phyloP scores from a whole-genome alignment of 139 green algal species.

The Mychonastes homosphaera region DNA sequence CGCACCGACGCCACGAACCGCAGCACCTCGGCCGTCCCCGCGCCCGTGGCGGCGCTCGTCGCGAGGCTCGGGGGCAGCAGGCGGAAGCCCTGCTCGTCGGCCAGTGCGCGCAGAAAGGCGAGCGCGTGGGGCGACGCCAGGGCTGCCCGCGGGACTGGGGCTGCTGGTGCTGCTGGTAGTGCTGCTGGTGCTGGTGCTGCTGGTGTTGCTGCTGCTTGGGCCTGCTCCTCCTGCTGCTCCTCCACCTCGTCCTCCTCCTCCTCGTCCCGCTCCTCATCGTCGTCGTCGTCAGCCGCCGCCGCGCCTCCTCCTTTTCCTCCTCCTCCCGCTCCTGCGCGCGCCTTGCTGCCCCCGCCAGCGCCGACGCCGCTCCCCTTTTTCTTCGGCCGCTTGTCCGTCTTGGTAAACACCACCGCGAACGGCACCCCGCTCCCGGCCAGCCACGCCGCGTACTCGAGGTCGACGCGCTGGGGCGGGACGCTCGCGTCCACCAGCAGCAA shows the following conservation, averaged over 20 bases:
- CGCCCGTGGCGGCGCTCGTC: constrained; percentile 30
- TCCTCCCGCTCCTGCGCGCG: too few relatives aligned
- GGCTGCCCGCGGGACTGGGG: too few relatives aligned
- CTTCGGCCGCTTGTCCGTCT: constrained; percentile 57
- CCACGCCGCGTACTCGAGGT: constrained; percentile 76
- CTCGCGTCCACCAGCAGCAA: constrained; percentile 82
- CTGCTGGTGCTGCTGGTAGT: too few relatives aligned
- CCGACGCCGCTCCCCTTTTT: constrained; percentile 56
- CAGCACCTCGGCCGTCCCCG: constrained; percentile 48
- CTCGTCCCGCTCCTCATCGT: too few relatives aligned
- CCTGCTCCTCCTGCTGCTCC: too few relatives aligned
- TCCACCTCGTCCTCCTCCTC: too few relatives aligned
- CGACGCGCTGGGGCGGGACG: constrained; percentile 66
- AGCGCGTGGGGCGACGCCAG: constrained; percentile 34
- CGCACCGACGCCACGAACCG: constrained; percentile 44
- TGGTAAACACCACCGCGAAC: constrained; percentile 63
- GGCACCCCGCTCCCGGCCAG: constrained; percentile 59
- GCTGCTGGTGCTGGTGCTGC: too few relatives aligned
- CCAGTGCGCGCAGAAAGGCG: constrained; percentile 38
- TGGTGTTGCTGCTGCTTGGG: too few relatives aligned
- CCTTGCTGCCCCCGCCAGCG: too few relatives aligned
- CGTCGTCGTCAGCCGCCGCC: too few relatives aligned
- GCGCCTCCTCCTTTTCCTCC: too few relatives aligned
- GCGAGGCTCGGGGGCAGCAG: constrained; percentile 34
- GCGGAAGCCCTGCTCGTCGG: constrained; percentile 26